A percentile compares a stretch with the other conserved stretches of the same genome.
Evolutionary conservation across 345 rosid species (phyloP).

Genomic region (Erodium maritimum): DNA sequence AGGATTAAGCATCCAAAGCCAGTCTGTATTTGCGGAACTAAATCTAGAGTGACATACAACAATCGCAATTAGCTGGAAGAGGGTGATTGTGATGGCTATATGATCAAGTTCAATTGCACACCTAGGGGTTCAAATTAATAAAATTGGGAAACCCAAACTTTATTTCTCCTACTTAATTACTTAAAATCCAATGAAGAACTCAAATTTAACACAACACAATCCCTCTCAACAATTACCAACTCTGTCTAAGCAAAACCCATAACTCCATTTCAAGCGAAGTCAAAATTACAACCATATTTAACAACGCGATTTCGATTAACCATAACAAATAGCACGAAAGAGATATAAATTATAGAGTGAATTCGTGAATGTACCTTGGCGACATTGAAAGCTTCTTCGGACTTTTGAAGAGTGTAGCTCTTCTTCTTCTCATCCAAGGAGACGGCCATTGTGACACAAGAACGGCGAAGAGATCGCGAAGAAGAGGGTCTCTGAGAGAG

Average conservation of each 20-base stretch:
- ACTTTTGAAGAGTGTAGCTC: conserved; percentile 45
- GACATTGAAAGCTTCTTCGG: conserved; percentile 71
- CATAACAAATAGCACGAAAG: background rate
- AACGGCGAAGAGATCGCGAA: conserved; percentile 10
- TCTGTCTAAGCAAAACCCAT: background rate
- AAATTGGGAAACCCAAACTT: background rate
- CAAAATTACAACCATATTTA: background rate
- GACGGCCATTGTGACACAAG: conserved; percentile 18
- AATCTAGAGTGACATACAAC: background rate
- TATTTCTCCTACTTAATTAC: background rate
- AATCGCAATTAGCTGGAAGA: no score
- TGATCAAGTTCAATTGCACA: background rate
- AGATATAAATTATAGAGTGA: background rate
- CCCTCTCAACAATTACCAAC: background rate
- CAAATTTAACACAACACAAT: background rate
- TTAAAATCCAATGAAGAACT: background rate
- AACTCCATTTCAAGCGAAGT: background rate
- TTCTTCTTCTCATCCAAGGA: conserved; percentile 35
- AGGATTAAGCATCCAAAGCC: no score
- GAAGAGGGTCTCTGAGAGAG: conserved; percentile 15
- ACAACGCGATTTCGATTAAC: background rate
- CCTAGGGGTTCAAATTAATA: no score
- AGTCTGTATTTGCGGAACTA: no score
- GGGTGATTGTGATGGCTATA: no score
- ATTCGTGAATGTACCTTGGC: conserved; percentile 45